phyloP scores from a whole-genome alignment of 2,329 filamentous ascomycete genomes.

The Aureobasidium sp. region DNA sequence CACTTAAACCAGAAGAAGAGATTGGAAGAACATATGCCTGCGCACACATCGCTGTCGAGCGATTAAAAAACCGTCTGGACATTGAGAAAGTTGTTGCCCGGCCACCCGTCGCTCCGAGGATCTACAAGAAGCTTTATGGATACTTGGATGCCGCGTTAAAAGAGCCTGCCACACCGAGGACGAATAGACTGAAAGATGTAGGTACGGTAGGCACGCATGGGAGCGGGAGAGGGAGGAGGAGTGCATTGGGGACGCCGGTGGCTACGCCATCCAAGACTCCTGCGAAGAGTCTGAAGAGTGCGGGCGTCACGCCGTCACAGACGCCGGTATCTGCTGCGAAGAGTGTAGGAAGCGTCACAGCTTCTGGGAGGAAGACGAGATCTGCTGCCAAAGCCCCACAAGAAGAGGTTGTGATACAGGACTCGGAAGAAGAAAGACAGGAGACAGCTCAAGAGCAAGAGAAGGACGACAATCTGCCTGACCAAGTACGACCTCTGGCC shows the following conservation, averaged over 20 bases:
- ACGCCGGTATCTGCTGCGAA: background rate
- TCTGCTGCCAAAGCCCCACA: background rate
- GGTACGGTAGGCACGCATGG: background rate
- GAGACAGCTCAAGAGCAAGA: slow-evolving; percentile 5
- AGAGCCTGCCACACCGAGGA: slow-evolving; percentile 29
- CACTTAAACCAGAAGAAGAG: slow-evolving; percentile 78
- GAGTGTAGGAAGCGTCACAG: background rate
- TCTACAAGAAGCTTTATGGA: slow-evolving; percentile 77
- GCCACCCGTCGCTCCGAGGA: slow-evolving; percentile 69
- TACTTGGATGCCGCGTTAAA: slow-evolving; percentile 69
- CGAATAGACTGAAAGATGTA: slow-evolving; percentile 22
- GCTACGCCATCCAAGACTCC: slow-evolving; percentile 12
- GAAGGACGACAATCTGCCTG: background rate
- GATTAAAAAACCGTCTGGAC: slow-evolving; percentile 67
- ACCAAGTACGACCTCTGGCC: slow-evolving; percentile 31
- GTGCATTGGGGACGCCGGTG: background rate
- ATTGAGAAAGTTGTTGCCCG: slow-evolving; percentile 69
- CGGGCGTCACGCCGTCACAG: background rate
- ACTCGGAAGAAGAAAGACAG: background rate
- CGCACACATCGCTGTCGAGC: slow-evolving; percentile 83
- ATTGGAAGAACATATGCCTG: slow-evolving; percentile 79
- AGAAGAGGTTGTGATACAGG: background rate
- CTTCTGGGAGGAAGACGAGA: background rate
- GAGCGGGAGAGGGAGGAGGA: slow-evolving; percentile 1
- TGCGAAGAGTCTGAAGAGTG: background rate